A percentile compares a stretch with the other conserved stretches of the same genome.
phyloP scores from a whole-genome alignment of 805 yeast genomes.

The Schwanniomyces yamadae region DNA sequence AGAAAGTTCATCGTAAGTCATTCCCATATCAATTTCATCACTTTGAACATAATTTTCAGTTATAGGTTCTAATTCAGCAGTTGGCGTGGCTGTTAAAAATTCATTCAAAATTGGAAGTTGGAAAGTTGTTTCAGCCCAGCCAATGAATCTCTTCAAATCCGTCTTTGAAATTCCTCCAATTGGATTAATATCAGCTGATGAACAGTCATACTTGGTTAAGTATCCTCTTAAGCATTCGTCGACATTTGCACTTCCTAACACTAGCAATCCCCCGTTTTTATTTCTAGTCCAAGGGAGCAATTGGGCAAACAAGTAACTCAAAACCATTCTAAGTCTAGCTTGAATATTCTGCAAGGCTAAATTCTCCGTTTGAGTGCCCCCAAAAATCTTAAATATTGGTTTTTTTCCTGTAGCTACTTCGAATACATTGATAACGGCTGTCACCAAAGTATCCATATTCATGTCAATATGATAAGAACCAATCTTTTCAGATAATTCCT shows the following conservation, averaged over 20 bases:
- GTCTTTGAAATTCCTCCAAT: slow-evolving; percentile 98
- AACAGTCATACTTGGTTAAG: slow-evolving; percentile 94
- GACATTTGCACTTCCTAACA: slow-evolving; percentile 93
- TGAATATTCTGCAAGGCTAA: slow-evolving; percentile 95
- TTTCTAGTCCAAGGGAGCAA: slow-evolving; percentile 92
- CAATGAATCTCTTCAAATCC: slow-evolving; percentile 83
- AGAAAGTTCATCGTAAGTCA: slow-evolving; percentile 92
- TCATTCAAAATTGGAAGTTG: slow-evolving; percentile 73
- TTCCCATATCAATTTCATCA: slow-evolving; percentile 98
- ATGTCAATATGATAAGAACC: slow-evolving; percentile 90
- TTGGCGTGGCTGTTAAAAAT: slow-evolving; percentile 89
- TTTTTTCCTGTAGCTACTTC: slow-evolving; percentile 86
- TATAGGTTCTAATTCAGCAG: slow-evolving; percentile 97
- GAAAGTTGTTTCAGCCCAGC: slow-evolving; percentile 68
- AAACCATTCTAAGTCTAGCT: slow-evolving; percentile 93
- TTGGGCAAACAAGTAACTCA: slow-evolving; percentile 91
- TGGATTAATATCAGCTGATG: slow-evolving; percentile 96
- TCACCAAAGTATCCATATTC: slow-evolving; percentile 85
- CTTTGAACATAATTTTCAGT: slow-evolving; percentile 90
- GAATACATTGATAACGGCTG: slow-evolving; percentile 71
- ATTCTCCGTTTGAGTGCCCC: slow-evolving; percentile 89
- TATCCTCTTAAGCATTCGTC: slow-evolving; percentile 97
- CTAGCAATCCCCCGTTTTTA: slow-evolving; percentile 74
- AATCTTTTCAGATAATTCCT: slow-evolving; percentile 65
- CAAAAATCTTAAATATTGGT: slow-evolving; percentile 89